Evolutionary conservation across 192 early-diverging fungal species (phyloP).

Genomic region (Coemansia sp.): DNA sequence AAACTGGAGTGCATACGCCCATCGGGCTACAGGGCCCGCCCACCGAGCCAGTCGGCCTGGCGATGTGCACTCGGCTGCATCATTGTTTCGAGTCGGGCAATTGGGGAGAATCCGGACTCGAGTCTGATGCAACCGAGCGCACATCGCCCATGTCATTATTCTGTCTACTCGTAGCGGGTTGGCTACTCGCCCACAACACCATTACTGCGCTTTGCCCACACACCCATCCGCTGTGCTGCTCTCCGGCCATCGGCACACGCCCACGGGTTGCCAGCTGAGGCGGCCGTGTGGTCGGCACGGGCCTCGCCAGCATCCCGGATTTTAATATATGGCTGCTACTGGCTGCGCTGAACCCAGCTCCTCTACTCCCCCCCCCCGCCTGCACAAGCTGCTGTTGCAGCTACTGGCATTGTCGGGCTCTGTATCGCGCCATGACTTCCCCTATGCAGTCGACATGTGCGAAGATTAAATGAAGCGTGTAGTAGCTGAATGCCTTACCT

Average conservation of each 20-base stretch:
- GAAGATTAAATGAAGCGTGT: background rate
- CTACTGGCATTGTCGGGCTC: background rate
- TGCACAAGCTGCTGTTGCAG: background rate
- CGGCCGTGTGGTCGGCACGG: background rate
- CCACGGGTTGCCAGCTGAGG: background rate
- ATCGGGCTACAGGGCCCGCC: background rate
- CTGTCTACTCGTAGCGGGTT: no score
- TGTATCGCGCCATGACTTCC: background rate
- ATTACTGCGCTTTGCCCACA: no score
- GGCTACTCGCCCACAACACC: no score
- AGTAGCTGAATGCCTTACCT: slow-evolving; percentile 19
- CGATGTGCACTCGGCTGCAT: no score
- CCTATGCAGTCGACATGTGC: background rate
- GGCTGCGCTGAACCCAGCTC: background rate
- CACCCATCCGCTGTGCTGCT: background rate
- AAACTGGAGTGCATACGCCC: background rate
- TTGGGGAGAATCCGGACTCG: no score
- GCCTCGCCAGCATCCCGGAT: background rate
- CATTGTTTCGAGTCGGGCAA: no score
- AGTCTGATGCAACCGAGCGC: no score
- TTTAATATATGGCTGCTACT: background rate
- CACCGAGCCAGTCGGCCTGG: background rate
- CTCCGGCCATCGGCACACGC: background rate
- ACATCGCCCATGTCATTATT: no score
- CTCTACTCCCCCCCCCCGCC: background rate